Evolutionary conservation across 306 rosid genomes (phyloP).

Genomic region (Spatholobus suberectus): DNA sequence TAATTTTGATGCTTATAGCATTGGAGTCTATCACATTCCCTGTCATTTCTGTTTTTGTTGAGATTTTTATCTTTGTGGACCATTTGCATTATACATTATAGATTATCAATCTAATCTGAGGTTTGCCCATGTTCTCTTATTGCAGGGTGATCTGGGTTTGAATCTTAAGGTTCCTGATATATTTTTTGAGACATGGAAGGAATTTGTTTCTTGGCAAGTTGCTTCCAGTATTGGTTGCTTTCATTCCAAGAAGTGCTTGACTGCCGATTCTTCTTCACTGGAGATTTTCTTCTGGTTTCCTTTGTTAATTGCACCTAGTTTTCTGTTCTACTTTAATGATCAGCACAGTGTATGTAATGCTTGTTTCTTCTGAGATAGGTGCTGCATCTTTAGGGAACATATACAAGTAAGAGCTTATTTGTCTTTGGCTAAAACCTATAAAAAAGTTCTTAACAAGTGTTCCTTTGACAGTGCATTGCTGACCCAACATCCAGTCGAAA

Average conservation of each 20-base stretch:
- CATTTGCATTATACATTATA: not conserved
- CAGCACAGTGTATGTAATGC: slow-evolving; percentile 80
- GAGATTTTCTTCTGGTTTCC: slow-evolving; percentile 89
- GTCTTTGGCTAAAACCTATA: slow-evolving; percentile 13
- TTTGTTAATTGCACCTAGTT: slow-evolving; percentile 95
- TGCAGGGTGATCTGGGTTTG: slow-evolving; percentile 67
- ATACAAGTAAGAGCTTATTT: slow-evolving; percentile 59
- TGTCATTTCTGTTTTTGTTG: not conserved
- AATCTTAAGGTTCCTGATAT: slow-evolving; percentile 52
- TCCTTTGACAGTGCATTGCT: slow-evolving; percentile 65
- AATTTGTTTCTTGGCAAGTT: slow-evolving; percentile 69
- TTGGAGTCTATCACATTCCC: not conserved
- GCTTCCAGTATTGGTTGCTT: slow-evolving; percentile 73
- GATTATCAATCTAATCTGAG: not conserved
- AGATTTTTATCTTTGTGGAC: not conserved
- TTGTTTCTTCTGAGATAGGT: slow-evolving; percentile 69
- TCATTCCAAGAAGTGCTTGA: slow-evolving; percentile 91
- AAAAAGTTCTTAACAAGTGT: slow-evolving; percentile 36
- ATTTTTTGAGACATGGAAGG: slow-evolving; percentile 77
- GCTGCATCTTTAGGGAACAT: slow-evolving; percentile 82
- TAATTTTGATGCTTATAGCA: not conserved
- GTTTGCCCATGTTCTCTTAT: slow-evolving; percentile 16
- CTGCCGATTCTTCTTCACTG: slow-evolving; percentile 78
- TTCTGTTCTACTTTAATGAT: slow-evolving; percentile 66
- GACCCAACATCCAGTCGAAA: slow-evolving; percentile 64